Evolutionary conservation across 192 early-diverging fungal species (phyloP), one percentile per base, ranked within the genome.

Genomic region (Coemansia guatemalensis): DNA sequence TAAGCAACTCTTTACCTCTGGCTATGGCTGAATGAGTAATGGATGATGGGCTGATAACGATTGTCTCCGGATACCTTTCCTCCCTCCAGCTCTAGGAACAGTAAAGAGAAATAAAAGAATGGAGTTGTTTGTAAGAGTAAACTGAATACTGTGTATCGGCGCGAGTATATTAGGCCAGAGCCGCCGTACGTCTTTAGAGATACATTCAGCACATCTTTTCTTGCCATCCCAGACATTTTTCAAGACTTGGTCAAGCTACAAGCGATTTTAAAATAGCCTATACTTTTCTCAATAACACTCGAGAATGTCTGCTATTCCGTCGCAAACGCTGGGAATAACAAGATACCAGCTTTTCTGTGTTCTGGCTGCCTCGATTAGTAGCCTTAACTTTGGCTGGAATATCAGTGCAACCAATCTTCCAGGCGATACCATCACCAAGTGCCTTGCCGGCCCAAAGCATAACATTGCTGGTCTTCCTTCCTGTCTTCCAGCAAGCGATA

Each of bases 391-490:
- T 64, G 81, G 81, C 11, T 83, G 81, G 81, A 69, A 66, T 62
- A 73, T 78, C 47, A 73, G 73, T 7, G 75, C 58, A n/a, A 73
- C 73, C 20, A 87, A 87, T 66, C 78, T 87, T 33, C 84, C 85
- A 0, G 85, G 74, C 9, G 70, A 78, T 30, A 57, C 60, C n/a
- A 79, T 87, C 35, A 62, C 65, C 23, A 67, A 76, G 30, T 87
- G 84, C 49, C 47, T 73, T 9, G 25, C 56, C 0, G 66, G 67
- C 0, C 73, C 78, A 2, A 24, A 33, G 11, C 69, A 65, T 25
- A 22, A 49, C 5, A 74, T 71, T 21, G 48, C 33, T 2, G 56
- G 60, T 12, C 33, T 81, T 7, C 78, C 78, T 0, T 72, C 69
- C 4, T 81, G 70, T 23, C 50, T 83, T 25, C 71, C 71, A 4